Conservation (phyloP, 2,329 filamentous ascomycete genomes). For the Thielaviopsis punctulata region DNA sequence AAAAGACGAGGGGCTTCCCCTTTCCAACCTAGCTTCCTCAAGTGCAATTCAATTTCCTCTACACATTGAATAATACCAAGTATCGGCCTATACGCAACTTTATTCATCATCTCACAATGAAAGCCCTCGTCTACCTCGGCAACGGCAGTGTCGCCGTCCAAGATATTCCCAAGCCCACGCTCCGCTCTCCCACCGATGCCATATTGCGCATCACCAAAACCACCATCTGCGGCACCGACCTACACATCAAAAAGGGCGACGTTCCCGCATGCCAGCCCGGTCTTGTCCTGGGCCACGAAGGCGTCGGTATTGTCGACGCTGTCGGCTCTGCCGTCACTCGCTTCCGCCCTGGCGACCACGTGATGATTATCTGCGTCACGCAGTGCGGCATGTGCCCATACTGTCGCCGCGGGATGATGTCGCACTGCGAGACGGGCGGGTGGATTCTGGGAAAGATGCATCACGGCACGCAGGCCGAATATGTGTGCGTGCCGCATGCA, state of each 20-base stretch:
- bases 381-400: conserved; percentile 33
- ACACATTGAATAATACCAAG: not conserved
- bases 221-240: conserved; percentile 36
- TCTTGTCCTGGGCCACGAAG: conserved; percentile 34
- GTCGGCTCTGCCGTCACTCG: conserved; percentile 27
- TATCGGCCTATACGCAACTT: not conserved
- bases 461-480: conserved; percentile 40
- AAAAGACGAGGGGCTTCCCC: no score
- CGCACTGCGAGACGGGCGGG: conserved; percentile 34
- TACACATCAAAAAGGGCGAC: conserved; percentile 38
- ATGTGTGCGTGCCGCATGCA: conserved; percentile 33
- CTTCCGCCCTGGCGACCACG: conserved; percentile 31
- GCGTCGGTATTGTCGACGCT: conserved; percentile 30
- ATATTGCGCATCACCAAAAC: conserved; percentile 30
- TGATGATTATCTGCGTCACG: conserved; percentile 34
- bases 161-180: conserved; percentile 24
- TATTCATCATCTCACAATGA: conserved; percentile 21
- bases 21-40: no score
- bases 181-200: conserved; percentile 28
- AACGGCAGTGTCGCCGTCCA: conserved; percentile 21
- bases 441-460: conserved; percentile 36
- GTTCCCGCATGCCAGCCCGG: conserved; percentile 30
- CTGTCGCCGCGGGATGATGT: conserved; percentile 32
- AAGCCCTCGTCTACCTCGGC: conserved; percentile 28
- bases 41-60: not conserved